Base-by-base conservation (phyloP, 345 rosid species). In the Salix caprea region DNA sequence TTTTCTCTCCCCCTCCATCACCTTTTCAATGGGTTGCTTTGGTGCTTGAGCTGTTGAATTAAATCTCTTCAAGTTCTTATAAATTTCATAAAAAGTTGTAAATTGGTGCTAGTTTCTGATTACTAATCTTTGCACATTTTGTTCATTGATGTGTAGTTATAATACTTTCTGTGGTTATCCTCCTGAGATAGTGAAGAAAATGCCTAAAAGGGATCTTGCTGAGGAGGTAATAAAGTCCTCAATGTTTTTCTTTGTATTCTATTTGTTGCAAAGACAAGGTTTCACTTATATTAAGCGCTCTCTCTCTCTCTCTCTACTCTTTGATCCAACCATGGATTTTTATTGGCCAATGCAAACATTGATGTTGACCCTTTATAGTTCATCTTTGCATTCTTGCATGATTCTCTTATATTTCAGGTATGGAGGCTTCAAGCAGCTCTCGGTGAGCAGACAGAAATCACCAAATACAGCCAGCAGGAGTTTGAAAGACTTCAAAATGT, bases 361-460 rank as follows among this genome's bases (percentile, higher is more conserved):
- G n/a, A 50, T 36, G 19, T 42, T 70, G 58, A 48, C 46, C 12
- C 68, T 77, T 42, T 30, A 18, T 6, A 66, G 67, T 13, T 16
- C 54, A 36, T 36, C 62, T 44, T 58, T 50, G 19, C 11, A 23
- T 48, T 62, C 54, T 10, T 58, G 30, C 54, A 15, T 11, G 32
- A 6, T 28, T 58, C 62, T 76, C 21, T 76, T 67, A 24, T 11
- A 21, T 18, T 65, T 73, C 83, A 95, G 99, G 97, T 96, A 13
- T 93, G 98, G 99, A 91, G 97, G 82, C 99, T 96, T 74, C 98
- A 96, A 80, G 98, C 97, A 72, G 99, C 96, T 81, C 91, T 96
- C 40, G 97, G 99, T 40, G 98, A 93, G 88, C 99, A 93, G 83
- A 85, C 92, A 26, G 98, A 93, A 86, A 93, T 93, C 75, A 92